Evolutionary conservation across 148 eudicot species (phyloP), one percentile per base, ranked within the genome.

Genomic region (Rhododendron mucronatum): DNA sequence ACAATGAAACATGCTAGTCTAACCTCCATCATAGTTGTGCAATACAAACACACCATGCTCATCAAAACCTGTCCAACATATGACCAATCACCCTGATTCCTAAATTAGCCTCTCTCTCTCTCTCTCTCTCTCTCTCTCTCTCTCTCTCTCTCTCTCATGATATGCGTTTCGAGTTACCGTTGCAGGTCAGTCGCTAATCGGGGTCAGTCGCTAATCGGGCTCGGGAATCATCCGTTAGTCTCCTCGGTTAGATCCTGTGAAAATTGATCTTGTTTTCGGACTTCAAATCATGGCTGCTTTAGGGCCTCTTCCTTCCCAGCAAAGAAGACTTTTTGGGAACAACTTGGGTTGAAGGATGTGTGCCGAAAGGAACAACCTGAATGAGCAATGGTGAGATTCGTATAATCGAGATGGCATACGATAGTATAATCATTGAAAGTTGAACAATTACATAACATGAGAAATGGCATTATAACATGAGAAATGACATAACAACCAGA

Each of bases 311-410:
- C n/a, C 80, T 84, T 84, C 51, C 48, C 6, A 20, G 20, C 45
- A 16, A 33, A 50, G 39, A 59, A 9, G n/a, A 14, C 71, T 63
- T 41, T 44, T 65, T 33, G 9, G 44, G 15, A 45, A 53, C 78
- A 37, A 69, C 30, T 48, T 41, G 47, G 0, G 33, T 86, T 67
- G 4, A 82, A 48, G 82, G 30, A 12, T 86, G 80, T 15, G 47
- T 83, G 45, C 83, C 76, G 5, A 75, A 85, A 73, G 91, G 88
- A 85, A 90, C 89, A 71, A 90, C 88, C 92, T 92, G 80, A 51
- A 88, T 53, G 7, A 89, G 45, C 39, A 83, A 80, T 12, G 30
- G 84, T 84, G 55, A 76, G 82, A 63, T 33, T 77, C 23, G 1
- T 37, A 55, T 78, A 23, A 13, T 55, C 5, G 1, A 76, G 21